These are phyloP conservation scores for Taxillus chinensis DNA, from an alignment of 164 flowering plant species.

Conservation along the genomic window DNA sequence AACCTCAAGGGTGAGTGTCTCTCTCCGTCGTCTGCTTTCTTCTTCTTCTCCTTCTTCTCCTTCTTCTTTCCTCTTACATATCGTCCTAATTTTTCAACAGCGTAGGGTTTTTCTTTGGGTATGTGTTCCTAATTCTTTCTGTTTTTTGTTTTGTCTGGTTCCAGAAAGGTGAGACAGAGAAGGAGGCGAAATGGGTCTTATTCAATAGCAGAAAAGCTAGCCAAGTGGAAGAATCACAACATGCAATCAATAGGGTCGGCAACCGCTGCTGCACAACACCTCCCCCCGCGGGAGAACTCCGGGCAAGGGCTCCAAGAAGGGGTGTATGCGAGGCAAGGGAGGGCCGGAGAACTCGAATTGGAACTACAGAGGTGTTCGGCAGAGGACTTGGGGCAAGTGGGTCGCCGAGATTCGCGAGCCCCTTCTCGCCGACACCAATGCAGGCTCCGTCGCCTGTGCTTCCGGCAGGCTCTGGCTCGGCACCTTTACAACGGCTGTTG, in stretches of 20 bases:
- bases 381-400: constrained; percentile 35
- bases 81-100: background rate
- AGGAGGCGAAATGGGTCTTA: constrained; percentile 29
- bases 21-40: too few relatives aligned
- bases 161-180: constrained; percentile 38
- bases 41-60: too few relatives aligned
- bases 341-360: constrained; percentile 23
- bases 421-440: background rate
- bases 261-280: constrained; percentile 62
- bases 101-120: background rate
- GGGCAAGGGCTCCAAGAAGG: constrained; percentile 25
- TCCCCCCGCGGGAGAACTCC: constrained; percentile 29
- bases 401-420: constrained; percentile 34
- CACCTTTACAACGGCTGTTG: constrained; percentile 15
- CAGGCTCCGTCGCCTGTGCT: background rate
- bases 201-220: constrained; percentile 44
- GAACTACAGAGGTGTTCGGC: constrained; percentile 25
- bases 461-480: constrained; percentile 26
- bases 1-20: too few relatives aligned
- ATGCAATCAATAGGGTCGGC: constrained; percentile 32
- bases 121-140: background rate
- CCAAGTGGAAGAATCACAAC: constrained; percentile 55
- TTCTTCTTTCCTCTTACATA: too few relatives aligned
- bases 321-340: constrained; percentile 33
- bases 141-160: background rate